phyloP scores from a whole-genome alignment of 805 yeast species.

The Pachysolen tannophilus region DNA sequence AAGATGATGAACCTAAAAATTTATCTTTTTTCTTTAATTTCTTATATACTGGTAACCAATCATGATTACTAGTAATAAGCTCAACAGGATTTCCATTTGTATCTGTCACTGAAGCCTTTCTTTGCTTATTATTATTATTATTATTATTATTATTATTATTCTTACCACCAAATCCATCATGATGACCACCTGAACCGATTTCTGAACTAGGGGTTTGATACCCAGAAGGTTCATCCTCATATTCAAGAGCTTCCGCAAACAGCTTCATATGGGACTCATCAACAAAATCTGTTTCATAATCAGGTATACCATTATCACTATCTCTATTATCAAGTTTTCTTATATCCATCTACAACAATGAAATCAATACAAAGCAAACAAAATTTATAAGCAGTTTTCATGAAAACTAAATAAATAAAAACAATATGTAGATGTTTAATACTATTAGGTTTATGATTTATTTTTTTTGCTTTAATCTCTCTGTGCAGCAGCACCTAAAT shows the following conservation, averaged over 20 bases:
- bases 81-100: conserved; percentile 17
- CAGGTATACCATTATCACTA: conserved; percentile 2
- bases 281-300: conserved; percentile 6
- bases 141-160: background rate
- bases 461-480: no score
- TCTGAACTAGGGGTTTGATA: no score
- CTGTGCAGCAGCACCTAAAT: no score
- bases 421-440: no score
- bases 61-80: conserved; percentile 32
- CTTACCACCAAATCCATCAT: conserved; percentile 1
- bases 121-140: background rate
- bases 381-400: no score
- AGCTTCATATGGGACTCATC: conserved; percentile 4
- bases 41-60: conserved; percentile 37
- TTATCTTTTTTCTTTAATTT: conserved; percentile 11
- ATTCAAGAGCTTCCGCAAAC: conserved; percentile 9
- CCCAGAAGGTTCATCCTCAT: conserved; percentile 13
- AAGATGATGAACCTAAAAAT: background rate
- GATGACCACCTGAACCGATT: background rate
- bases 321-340: no score
- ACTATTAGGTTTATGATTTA: no score
- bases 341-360: no score
- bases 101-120: conserved; percentile 5
- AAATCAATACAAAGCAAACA: no score
- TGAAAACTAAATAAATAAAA: no score